phyloP scores from a whole-genome alignment of 441 rosid genomes.

The Mallotus japonicus region DNA sequence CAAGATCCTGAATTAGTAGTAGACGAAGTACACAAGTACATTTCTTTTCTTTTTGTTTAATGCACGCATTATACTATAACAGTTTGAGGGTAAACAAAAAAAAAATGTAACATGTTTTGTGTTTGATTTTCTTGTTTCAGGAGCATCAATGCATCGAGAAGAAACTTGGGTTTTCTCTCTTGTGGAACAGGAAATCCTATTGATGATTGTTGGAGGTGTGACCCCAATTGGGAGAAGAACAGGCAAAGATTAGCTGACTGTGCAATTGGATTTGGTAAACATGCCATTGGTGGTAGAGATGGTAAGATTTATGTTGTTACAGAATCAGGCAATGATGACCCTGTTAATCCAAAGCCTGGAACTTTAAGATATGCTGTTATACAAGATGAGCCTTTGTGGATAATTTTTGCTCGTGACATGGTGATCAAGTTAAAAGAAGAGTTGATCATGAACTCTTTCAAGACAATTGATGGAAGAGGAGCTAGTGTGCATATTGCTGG shows the following conservation, averaged over 20 bases:
- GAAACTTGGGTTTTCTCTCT: conserved; percentile 62
- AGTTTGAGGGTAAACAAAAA: not conserved
- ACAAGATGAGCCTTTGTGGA: conserved; percentile 80
- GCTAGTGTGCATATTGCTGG: conserved; percentile 85
- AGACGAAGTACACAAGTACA: conserved; percentile 63
- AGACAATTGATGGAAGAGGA: conserved; percentile 86
- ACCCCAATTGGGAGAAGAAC: conserved; percentile 74
- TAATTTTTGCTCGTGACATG: conserved; percentile 77
- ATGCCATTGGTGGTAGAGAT: conserved; percentile 78
- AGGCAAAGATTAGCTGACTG: conserved; percentile 73
- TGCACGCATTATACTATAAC: not conserved
- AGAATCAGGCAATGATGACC: conserved; percentile 54
- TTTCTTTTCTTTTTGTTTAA: not conserved
- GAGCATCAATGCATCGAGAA: conserved; percentile 64
- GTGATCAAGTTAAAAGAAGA: conserved; percentile 75
- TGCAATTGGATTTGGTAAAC: conserved; percentile 86
- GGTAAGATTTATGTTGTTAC: conserved; percentile 77
- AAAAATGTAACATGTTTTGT: not conserved
- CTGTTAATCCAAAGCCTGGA: conserved; percentile 75
- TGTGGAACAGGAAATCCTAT: conserved; percentile 88
- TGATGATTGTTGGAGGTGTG: conserved; percentile 93
- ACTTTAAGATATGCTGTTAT: conserved; percentile 78
- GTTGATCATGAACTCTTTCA: conserved; percentile 81
- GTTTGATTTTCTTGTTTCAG: conserved; percentile 32
- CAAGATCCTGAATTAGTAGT: conserved; percentile 63